Conservation (phyloP, 371 early-diverging fungal genomes). For the Basidiobolus meristosporus region DNA sequence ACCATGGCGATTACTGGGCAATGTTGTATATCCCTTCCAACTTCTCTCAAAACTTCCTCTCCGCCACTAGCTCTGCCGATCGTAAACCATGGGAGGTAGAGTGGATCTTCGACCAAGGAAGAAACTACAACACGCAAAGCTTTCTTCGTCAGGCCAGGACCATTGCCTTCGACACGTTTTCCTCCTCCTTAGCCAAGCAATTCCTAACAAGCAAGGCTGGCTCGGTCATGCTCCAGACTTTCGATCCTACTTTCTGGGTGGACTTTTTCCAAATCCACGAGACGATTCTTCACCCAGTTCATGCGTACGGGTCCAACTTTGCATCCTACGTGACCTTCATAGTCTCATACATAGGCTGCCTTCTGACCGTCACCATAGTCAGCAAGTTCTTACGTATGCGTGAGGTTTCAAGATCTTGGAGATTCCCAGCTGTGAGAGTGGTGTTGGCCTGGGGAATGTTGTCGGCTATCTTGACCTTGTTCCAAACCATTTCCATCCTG, state of each 20-base stretch:
- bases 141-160: constrained; percentile 4
- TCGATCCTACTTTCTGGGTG: constrained; percentile 10
- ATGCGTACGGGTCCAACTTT: constrained; percentile 12
- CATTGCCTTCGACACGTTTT: no score
- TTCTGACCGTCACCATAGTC: constrained; percentile 9
- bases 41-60: constrained; percentile 15
- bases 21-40: constrained; percentile 17
- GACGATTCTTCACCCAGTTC: constrained; percentile 10
- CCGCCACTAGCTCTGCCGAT: constrained; percentile 4
- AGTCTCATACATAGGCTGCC: constrained; percentile 11
- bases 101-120: constrained; percentile 13
- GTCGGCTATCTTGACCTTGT: no score
- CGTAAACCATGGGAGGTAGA: constrained; percentile 8
- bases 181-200: no score
- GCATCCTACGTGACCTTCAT: constrained; percentile 10
- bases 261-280: constrained; percentile 7
- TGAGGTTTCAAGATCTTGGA: no score
- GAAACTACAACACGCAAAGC: constrained; percentile 10
- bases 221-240: not conserved
- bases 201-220: no score
- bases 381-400: not conserved
- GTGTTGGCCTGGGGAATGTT: no score
- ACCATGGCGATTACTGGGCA: constrained; percentile 14
- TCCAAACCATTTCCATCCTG: no score
- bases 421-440: no score